Base-by-base conservation (phyloP, 2,329 filamentous ascomycete genomes). In the Sphaerulina musiva region DNA sequence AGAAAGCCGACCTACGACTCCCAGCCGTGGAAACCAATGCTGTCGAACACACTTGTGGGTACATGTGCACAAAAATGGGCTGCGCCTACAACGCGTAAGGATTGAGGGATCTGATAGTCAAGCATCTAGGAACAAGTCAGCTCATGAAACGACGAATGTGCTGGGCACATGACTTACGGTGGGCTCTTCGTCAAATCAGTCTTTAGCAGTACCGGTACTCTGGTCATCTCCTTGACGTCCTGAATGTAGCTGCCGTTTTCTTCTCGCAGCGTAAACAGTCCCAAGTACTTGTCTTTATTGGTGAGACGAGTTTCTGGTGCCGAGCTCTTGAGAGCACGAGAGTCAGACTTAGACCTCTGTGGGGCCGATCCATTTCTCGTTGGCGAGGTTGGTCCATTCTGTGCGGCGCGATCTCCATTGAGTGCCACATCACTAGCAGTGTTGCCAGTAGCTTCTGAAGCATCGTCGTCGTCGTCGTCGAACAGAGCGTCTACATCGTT, bases 111-210 rank as follows among this genome's bases (percentile, higher is more conserved):
- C 87, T 84, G 67, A 90, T 90, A n/a, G 87, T 90, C 72, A 91
- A 73, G 77, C 87, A 91, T 64, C 86, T 90, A 62, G 20, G 60
- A 53, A 10, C 38, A 12, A 45, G 63, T 80, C 72, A 79, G 75
- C 41, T 14, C 8, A n/a, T 32, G 32, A 36, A 32, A 32, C 29
- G 4, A 29, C 11, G 10, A 11, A 10, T 32, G 44, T 34, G 29
- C 11, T 17, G 14, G 26, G 29, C 8, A 34, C 7, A 26, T 32
- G 14, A 92, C 93, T 84, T 87, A 98, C 91, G 93, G 93, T 75
- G 93, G 93, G 77, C 92, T 97, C 87, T 98, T 98, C 76, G 80
- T 89, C 67, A 98, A 81, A 76, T 98, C 93, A 62, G 93, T 97
- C 84, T 95, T 97, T 68, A 98, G 76, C 70, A 98, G 95, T 63